Percentiles rank a stretch among this genome's conserved stretches.
These are phyloP conservation scores for Beauveria sp. DNA, from an alignment of 2,329 filamentous ascomycete species.

Conservation along the genomic window DNA sequence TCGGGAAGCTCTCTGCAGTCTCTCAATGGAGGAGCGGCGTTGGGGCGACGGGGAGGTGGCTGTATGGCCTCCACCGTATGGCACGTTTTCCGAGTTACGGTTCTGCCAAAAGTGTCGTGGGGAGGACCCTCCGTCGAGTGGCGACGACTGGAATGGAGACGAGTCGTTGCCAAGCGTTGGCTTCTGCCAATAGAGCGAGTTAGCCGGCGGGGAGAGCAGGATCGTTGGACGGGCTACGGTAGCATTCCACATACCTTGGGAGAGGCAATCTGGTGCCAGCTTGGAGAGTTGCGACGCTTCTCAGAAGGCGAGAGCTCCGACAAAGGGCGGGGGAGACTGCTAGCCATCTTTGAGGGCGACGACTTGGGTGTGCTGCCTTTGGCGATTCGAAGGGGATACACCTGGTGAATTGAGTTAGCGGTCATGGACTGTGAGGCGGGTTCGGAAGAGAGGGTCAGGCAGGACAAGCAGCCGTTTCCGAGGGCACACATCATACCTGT, in stretches of 20 bases:
- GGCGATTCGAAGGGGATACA: slow-evolving; percentile 72
- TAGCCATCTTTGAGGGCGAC: slow-evolving; percentile 57
- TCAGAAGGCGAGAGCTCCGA: slow-evolving; percentile 84
- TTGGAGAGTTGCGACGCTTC: slow-evolving; percentile 84
- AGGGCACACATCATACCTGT: slow-evolving; percentile 25
- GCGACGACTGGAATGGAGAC: slow-evolving; percentile 80
- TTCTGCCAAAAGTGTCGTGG: slow-evolving; percentile 90
- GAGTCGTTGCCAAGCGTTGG: slow-evolving; percentile 63
- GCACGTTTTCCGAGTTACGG: slow-evolving; percentile 70
- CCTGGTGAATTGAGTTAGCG: slow-evolving; percentile 34
- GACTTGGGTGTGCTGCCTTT: slow-evolving; percentile 50
- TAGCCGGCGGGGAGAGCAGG: slow-evolving; percentile 1
- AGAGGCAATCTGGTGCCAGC: slow-evolving; percentile 52
- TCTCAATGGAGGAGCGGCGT: slow-evolving; percentile 87
- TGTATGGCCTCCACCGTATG: slow-evolving; percentile 44
- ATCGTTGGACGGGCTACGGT: slow-evolving; percentile 2
- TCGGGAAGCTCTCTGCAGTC: slow-evolving; percentile 85
- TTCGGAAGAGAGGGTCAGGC: neutral
- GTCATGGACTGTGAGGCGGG: neutral
- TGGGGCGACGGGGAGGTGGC: slow-evolving; percentile 59
- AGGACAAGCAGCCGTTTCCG: neutral
- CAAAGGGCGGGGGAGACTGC: slow-evolving; percentile 62
- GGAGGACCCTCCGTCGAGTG: slow-evolving; percentile 59
- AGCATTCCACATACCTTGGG: slow-evolving; percentile 28
- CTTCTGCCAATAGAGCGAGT: slow-evolving; percentile 41